phyloP scores from a whole-genome alignment of 495 filamentous ascomycete species.

The Daldinia vernicosa region DNA sequence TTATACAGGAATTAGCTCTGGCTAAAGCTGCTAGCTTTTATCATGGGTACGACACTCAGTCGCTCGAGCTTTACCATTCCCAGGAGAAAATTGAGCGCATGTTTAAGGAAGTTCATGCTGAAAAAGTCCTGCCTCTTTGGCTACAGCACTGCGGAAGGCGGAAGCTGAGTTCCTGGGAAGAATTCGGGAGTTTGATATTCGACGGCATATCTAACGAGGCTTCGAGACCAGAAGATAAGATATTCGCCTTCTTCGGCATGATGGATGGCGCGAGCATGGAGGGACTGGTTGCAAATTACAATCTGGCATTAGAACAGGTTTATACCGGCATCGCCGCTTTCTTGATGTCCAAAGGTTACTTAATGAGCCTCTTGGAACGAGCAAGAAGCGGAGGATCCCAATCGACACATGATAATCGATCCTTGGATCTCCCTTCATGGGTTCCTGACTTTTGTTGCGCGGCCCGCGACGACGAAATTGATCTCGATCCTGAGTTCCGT shows the following conservation, averaged over 20 bases:
- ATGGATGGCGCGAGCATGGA: background rate
- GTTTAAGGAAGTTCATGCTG: background rate
- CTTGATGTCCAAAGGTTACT: background rate
- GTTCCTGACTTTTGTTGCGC: background rate
- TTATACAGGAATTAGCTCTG: background rate
- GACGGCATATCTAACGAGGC: background rate
- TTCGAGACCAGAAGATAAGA: background rate
- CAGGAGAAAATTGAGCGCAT: background rate
- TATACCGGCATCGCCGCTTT: background rate
- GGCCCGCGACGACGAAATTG: background rate
- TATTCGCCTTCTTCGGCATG: background rate
- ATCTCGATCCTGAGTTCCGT: background rate
- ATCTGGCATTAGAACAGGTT: background rate
- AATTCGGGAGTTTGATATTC: background rate
- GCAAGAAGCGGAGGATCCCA: background rate
- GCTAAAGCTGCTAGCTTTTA: background rate
- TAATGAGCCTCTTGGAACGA: background rate
- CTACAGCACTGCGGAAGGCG: background rate
- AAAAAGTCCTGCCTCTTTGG: background rate
- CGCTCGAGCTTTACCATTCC: background rate
- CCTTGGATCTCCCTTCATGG: background rate
- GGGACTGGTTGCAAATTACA: background rate
- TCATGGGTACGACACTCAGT: background rate
- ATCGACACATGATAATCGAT: background rate
- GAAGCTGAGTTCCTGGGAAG: background rate